Percentiles rank a stretch among this genome's conserved stretches.
Evolutionary conservation across 1,284 basidiomycete genomes (phyloP).

Genomic region (Naganishia liquefaciens): DNA sequence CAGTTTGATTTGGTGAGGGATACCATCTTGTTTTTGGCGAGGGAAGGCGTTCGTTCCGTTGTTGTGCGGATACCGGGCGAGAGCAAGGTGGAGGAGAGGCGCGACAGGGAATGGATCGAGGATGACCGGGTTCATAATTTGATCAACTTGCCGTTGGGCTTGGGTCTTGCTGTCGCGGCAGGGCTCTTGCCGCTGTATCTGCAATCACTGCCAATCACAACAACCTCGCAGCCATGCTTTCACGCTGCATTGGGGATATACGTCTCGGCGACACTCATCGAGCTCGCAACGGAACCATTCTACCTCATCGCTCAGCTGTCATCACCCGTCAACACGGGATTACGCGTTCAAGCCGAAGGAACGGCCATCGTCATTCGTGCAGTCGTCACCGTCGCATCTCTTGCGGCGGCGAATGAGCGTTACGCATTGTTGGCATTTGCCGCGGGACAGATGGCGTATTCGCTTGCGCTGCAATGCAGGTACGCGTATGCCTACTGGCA

Average conservation of each 20-base stretch:
- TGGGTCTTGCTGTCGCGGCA: conserved; percentile 62
- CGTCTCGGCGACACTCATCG: conserved; percentile 68
- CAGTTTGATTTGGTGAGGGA: conserved; percentile 83
- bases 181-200: conserved; percentile 60
- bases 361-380: conserved; percentile 74
- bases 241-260: conserved; percentile 66
- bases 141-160: conserved; percentile 62
- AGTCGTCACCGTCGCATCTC: conserved; percentile 63
- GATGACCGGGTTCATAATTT: conserved; percentile 55
- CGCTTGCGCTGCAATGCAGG: conserved; percentile 53
- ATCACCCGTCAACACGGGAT: conserved; percentile 56
- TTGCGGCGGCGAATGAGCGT: conserved; percentile 57
- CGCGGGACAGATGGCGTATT: conserved; percentile 72
- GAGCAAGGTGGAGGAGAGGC: conserved; percentile 35
- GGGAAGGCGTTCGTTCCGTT: conserved; percentile 86
- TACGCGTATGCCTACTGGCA: conserved; percentile 34
- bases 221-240: conserved; percentile 67
- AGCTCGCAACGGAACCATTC: conserved; percentile 78
- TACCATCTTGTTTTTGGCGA: conserved; percentile 84
- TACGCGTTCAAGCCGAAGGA: conserved; percentile 80
- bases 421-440: conserved; percentile 78
- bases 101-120: conserved; percentile 25
- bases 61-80: conserved; percentile 58
- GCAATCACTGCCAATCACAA: conserved; percentile 58
- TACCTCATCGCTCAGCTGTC: conserved; percentile 72